Evolutionary conservation across 352 stramenopile species (phyloP), one percentile per base, ranked within the genome.

Genomic region (Pythium aphanidermatum): DNA sequence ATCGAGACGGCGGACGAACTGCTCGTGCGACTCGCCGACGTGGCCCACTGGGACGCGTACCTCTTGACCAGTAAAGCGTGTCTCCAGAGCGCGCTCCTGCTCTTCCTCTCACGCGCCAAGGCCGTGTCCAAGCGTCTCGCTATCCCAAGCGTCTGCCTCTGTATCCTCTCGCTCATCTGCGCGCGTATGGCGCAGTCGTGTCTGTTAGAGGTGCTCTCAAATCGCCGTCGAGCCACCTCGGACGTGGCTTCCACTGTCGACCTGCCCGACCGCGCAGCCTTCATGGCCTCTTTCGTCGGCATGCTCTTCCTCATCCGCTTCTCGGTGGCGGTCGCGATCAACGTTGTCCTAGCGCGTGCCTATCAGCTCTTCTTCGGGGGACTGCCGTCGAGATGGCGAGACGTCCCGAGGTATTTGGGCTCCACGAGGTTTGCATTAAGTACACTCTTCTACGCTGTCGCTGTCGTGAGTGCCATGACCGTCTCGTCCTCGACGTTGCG

Each of bases 341-440:
- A 71, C 37, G 37, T 44, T 3, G 46, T 71, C 14, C 27, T 85
- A 16, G 70, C 58, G 8, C 60, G 64, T 6, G 68, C 60, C 13
- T 85, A 84, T 21, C 75, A 85, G 34, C 24, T 56, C 5, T 68
- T 78, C 31, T 74, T 85, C 35, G 65, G 60, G 1, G 56, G 60
- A 11, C 79, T 56, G 60, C 70, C 74, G 0, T 38, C 45, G 20
- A 55, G 55, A 21, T 85, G 75, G 75, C 66, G 62, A 3, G 63
- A 64, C 3, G 34, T 87, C 14, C 75, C 75, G 16, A 49, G 39
- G 19, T 87, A 81, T 29, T 30, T 87, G 14, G 73, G 75, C 30
- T 85, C 72, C 32, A 83, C 83, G 53, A 58, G 81, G 28, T 68
- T 85, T 32, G 59, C 77, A 17, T 31, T 85, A 35, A 58, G 49